A percentile compares a stretch with the other conserved stretches of the same genome.
Conservation (phyloP, 75 land plant genomes). For the Selaginella tamariscina region DNA sequence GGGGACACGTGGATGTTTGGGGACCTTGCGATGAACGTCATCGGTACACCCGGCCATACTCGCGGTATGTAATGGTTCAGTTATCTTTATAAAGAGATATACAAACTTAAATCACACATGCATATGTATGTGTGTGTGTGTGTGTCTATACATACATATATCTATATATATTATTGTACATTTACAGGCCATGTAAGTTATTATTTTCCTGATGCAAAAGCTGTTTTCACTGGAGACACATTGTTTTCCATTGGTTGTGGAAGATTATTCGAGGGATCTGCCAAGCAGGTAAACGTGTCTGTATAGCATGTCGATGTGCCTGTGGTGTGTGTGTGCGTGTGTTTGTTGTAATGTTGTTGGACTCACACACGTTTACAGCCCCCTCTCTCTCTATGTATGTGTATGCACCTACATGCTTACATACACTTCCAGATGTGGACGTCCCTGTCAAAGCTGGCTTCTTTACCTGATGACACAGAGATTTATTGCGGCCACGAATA, state of each 20-base stretch:
- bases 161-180: slow-evolving; percentile 6
- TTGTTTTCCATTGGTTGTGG: slow-evolving; percentile 93
- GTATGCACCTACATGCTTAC: slow-evolving; percentile 1
- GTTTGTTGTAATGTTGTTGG: not conserved
- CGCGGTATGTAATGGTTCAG: slow-evolving; percentile 33
- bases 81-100: not conserved
- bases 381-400: not conserved
- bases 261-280: slow-evolving; percentile 89
- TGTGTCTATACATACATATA: not conserved
- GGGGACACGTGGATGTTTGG: slow-evolving; percentile 97
- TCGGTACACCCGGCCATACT: slow-evolving; percentile 92
- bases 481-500: slow-evolving; percentile 94
- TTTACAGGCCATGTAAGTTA: slow-evolving; percentile 74
- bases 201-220: slow-evolving; percentile 58
- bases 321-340: too few species aligned
- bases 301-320: not conserved
- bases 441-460: slow-evolving; percentile 54
- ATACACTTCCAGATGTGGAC: slow-evolving; percentile 52
- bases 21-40: slow-evolving; percentile 62
- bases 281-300: slow-evolving; percentile 44
- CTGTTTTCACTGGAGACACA: slow-evolving; percentile 91
- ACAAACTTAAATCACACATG: not conserved
- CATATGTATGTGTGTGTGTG: not conserved
- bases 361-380: not conserved
- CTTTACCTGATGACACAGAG: slow-evolving; percentile 73